Conservation (phyloP, 495 filamentous ascomycete genomes). For the Durotheca rogersii region DNA sequence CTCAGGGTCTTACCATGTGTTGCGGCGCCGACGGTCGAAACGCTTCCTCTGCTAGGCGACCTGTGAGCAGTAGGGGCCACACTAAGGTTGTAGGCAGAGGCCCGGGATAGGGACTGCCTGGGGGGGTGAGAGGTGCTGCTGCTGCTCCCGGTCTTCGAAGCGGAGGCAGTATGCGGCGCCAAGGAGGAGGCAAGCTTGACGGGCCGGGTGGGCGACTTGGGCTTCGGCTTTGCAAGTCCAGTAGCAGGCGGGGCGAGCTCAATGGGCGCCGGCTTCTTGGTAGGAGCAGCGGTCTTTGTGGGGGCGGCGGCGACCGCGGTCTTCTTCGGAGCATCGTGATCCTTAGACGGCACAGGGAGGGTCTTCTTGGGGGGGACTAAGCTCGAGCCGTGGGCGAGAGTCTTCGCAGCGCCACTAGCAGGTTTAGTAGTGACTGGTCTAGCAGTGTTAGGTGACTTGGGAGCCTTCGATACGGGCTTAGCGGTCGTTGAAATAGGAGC, state of each 20-base stretch:
- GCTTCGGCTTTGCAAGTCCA: constrained; percentile 57
- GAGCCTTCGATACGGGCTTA: constrained; percentile 40
- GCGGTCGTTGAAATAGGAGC: constrained; percentile 35
- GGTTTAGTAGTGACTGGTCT: constrained; percentile 39
- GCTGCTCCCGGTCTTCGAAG: constrained; percentile 51
- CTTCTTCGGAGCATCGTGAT: constrained; percentile 31
- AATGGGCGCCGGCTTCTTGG: constrained; percentile 40
- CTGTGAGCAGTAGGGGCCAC: constrained; percentile 32
- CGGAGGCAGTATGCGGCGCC: constrained; percentile 62
- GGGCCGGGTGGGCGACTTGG: constrained; percentile 66
- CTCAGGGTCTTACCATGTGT: constrained; percentile 35
- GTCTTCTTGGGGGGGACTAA: constrained; percentile 38
- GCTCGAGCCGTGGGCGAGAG: constrained; percentile 22
- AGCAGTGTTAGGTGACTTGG: constrained; percentile 40
- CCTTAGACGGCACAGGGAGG: constrained; percentile 30
- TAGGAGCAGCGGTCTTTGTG: constrained; percentile 10
- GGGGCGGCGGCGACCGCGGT: constrained; percentile 14
- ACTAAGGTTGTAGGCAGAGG: constrained; percentile 33
- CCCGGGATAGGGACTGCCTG: constrained; percentile 42
- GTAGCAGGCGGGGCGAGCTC: constrained; percentile 37
- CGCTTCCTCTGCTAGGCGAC: constrained; percentile 49
- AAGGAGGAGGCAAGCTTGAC: constrained; percentile 61
- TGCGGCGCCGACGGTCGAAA: constrained; percentile 30
- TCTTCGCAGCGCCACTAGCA: constrained; percentile 31
- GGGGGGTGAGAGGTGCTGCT: constrained; percentile 29